Evolutionary conservation across 2,329 filamentous ascomycete species (phyloP).

Genomic region (Fusarium sp.): DNA sequence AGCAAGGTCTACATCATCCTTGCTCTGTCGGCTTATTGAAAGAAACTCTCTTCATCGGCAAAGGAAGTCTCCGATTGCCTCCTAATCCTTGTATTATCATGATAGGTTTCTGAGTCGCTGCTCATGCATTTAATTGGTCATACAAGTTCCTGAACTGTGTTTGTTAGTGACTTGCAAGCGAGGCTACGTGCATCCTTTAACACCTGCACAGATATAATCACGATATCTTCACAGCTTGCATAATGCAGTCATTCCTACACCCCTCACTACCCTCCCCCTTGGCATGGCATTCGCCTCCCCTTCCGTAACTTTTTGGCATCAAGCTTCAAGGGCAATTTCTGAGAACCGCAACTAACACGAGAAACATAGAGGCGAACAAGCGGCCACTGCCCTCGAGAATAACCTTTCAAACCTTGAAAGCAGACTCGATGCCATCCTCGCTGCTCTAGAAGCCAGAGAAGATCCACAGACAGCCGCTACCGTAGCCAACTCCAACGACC

Average conservation of each 20-base stretch:
- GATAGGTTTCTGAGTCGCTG: background rate
- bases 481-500: background rate
- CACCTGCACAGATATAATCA: background rate
- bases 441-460: conserved; percentile 56
- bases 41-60: background rate
- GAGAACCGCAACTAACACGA: conserved; percentile 33
- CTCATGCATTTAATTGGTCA: background rate
- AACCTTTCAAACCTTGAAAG: conserved; percentile 65
- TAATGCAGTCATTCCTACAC: background rate
- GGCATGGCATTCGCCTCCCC: background rate
- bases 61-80: background rate
- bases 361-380: conserved; percentile 63
- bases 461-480: conserved; percentile 7
- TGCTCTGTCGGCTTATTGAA: background rate
- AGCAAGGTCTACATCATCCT: background rate
- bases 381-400: conserved; percentile 65
- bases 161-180: background rate
- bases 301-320: background rate
- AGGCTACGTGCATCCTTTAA: background rate
- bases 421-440: conserved; percentile 67
- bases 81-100: background rate
- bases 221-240: background rate
- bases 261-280: background rate
- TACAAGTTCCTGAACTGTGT: background rate
- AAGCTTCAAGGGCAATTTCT: background rate